A percentile compares a stretch with the other conserved stretches of the same genome.
phyloP scores from a whole-genome alignment of 78 protist species.

The Chrysochromulina parva region DNA sequence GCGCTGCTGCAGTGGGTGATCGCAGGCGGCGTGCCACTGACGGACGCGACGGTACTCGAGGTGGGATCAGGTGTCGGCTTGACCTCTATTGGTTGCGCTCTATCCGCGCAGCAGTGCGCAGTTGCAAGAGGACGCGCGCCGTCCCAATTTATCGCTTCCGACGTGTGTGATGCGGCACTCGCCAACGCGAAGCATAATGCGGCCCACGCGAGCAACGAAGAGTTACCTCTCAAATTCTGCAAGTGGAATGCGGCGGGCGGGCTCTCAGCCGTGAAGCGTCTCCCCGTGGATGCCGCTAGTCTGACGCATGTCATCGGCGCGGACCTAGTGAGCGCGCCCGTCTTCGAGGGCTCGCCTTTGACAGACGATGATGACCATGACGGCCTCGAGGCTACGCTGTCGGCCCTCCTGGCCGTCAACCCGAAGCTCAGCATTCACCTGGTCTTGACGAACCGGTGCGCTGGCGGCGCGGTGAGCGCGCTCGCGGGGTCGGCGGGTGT shows the following conservation, averaged over 20 bases:
- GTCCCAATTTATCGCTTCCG: background rate
- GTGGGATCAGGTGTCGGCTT: background rate
- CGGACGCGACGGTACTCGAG: background rate
- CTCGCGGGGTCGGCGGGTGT: background rate
- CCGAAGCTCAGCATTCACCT: background rate
- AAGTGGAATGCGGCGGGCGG: too few relatives aligned
- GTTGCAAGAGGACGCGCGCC: background rate
- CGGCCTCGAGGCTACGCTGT: background rate
- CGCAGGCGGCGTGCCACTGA: background rate
- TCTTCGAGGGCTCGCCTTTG: background rate
- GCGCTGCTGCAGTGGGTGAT: background rate
- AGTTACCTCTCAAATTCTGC: too few relatives aligned
- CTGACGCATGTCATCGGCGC: slow-evolving; percentile 10
- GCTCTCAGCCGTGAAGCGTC: background rate
- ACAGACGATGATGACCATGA: background rate
- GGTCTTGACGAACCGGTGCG: background rate
- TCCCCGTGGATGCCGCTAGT: background rate
- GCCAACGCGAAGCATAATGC: background rate
- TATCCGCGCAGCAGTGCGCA: background rate
- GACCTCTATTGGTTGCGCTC: background rate
- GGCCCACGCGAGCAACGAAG: too few relatives aligned
- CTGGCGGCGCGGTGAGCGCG: background rate
- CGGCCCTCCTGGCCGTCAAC: background rate
- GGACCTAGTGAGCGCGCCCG: background rate
- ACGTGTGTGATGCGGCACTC: background rate